A percentile compares a stretch with the other conserved stretches of the same genome.
Evolutionary conservation across 176 grass and related monocot species (phyloP).

Genomic region (Paspalum notatum): DNA sequence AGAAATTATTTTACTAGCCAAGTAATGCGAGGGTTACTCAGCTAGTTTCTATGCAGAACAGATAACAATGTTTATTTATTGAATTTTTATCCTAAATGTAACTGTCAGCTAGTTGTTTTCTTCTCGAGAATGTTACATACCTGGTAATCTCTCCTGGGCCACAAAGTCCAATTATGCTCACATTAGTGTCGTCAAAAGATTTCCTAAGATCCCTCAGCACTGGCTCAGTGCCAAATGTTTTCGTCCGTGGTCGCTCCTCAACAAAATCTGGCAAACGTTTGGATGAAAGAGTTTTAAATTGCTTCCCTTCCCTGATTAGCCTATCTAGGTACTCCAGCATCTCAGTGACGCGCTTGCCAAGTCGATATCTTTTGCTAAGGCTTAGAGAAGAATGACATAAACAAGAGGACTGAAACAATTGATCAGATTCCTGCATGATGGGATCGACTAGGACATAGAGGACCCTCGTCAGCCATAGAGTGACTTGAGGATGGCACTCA

Average conservation of each 20-base stretch:
- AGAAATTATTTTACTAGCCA: background rate
- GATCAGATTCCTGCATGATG: constrained; percentile 30
- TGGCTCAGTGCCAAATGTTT: constrained; percentile 46
- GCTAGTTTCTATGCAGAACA: background rate
- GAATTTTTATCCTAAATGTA: background rate
- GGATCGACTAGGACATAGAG: background rate
- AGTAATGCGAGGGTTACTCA: background rate
- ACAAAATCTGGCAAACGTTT: constrained; percentile 35
- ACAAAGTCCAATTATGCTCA: constrained; percentile 56
- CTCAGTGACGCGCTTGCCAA: constrained; percentile 36
- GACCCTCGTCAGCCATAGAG: constrained; percentile 41
- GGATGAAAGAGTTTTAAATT: constrained; percentile 33
- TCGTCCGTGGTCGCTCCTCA: constrained; percentile 11
- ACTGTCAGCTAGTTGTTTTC: background rate
- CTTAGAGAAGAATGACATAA: constrained; percentile 23
- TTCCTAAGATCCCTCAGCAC: constrained; percentile 20
- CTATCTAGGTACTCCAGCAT: constrained; percentile 31
- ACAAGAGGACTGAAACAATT: constrained; percentile 29
- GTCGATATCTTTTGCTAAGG: constrained; percentile 11
- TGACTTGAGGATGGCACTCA: constrained; percentile 36
- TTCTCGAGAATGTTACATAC: background rate
- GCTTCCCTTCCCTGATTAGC: constrained; percentile 32
- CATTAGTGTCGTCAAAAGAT: constrained; percentile 6
- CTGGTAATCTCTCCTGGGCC: constrained; percentile 50
- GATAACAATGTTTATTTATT: background rate